phyloP scores from a whole-genome alignment of 1,284 basidiomycete genomes.

The Trichosporon coremiiforme region DNA sequence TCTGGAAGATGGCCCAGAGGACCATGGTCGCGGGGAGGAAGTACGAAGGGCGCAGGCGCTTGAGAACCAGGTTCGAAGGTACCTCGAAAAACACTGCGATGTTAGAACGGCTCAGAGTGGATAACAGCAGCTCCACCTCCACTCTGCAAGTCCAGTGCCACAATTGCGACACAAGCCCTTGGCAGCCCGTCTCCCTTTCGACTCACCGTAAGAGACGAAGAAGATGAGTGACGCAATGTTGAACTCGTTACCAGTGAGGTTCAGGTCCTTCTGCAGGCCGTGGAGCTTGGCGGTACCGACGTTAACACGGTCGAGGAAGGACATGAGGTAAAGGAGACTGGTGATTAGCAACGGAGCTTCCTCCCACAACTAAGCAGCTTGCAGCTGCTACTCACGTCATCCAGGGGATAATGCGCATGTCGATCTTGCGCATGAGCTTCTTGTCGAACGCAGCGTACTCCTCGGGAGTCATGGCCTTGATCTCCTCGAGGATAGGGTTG shows the following conservation, averaged over 20 bases:
- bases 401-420: slow-evolving; percentile 53
- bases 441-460: slow-evolving; percentile 48
- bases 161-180: background rate
- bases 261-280: slow-evolving; percentile 54
- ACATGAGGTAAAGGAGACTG: slow-evolving; percentile 52
- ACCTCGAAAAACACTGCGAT: slow-evolving; percentile 56
- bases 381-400: slow-evolving; percentile 57
- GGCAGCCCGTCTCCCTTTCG: background rate
- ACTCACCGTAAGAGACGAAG: slow-evolving; percentile 45
- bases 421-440: slow-evolving; percentile 52
- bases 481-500: slow-evolving; percentile 27
- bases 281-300: slow-evolving; percentile 55
- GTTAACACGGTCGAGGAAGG: slow-evolving; percentile 60
- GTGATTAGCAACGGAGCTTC: background rate
- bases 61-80: slow-evolving; percentile 57
- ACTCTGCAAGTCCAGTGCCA: background rate
- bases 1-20: slow-evolving; percentile 51
- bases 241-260: slow-evolving; percentile 54
- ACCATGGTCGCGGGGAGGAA: slow-evolving; percentile 55
- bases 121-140: background rate
- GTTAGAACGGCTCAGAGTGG: slow-evolving; percentile 24
- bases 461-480: slow-evolving; percentile 43
- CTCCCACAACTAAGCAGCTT: too few relatives aligned
- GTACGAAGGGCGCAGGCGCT: slow-evolving; percentile 53
- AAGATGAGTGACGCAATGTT: slow-evolving; percentile 51